Base-by-base conservation (phyloP, 2,329 filamentous ascomycete genomes). In the Exophiala mesophila region DNA sequence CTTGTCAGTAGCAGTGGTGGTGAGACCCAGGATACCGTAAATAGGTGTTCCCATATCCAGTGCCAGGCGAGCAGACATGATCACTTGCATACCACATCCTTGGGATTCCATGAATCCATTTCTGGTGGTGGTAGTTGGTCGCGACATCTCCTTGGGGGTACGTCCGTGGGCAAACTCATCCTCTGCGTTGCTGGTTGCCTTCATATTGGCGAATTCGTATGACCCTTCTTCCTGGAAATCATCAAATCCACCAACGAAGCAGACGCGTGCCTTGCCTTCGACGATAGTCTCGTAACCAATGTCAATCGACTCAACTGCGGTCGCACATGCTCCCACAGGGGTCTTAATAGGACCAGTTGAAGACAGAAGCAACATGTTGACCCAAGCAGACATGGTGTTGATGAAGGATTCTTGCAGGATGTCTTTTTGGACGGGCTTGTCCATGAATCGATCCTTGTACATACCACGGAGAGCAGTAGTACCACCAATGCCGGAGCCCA, bases 171-270 rank as follows among this genome's bases (percentile, higher is more conserved):
- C 88, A 57, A 98, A 87, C 66, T 98, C 94, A 56, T 97, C 89
- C 49, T 96, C 85, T 18, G 90, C 89, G 62, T 97, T 98, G 77
- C 89, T 96, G 42, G 92, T 98, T 46, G 92, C 92, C 71, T 95
- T 94, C 92, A 98, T 98, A 75, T 98, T 98, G 74, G 92, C 92
- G 65, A 98, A 98, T 68, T 98, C 92, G 62, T 96, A 98, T 1
- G 92, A 98, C 39, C 92, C 94, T 70, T 98, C 92, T 70, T 98
- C 92, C 60, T 94, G 88, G 73, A 98, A 96, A 70, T 98, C 94
- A 71, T 98, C 92, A 61, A 98, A 97, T 56, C 92, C 92, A 78
- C 92, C 92, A 46, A 98, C 94, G 54, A 98, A 84, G 76, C 90
- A 97, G 60, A 98, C 80, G 39, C 89, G 86, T 47, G 94, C 92